Conservation (phyloP, 768 basidiomycete species). For the Amanita pseudoporphyria region DNA sequence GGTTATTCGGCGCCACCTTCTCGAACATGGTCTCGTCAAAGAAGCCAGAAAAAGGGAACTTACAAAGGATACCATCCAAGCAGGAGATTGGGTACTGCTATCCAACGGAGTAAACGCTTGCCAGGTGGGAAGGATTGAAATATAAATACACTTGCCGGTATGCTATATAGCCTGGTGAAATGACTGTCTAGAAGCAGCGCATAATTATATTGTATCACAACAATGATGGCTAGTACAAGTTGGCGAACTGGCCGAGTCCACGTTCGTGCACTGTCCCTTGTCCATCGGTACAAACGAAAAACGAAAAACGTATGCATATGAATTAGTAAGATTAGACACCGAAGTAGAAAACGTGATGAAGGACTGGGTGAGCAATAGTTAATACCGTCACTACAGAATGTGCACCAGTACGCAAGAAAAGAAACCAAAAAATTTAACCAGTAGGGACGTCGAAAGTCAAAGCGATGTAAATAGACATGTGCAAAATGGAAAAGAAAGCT, state of each 20-base stretch:
- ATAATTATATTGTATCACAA: constrained; percentile 8
- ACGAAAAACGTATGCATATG: constrained; percentile 11
- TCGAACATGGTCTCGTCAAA: constrained; percentile 45
- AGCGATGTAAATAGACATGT: not conserved
- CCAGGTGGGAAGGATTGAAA: constrained; percentile 39
- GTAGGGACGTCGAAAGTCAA: not conserved
- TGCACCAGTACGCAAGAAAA: not conserved
- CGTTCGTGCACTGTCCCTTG: constrained; percentile 49
- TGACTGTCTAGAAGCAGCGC: not conserved
- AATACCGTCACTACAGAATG: not conserved
- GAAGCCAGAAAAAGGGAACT: constrained; percentile 39
- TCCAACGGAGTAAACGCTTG: constrained; percentile 71
- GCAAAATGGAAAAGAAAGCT: no score
- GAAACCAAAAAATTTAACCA: not conserved
- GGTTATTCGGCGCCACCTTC: constrained; percentile 57
- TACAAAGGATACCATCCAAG: constrained; percentile 28
- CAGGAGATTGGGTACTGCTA: constrained; percentile 56
- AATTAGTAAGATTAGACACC: constrained; percentile 14
- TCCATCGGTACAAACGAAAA: constrained; percentile 22
- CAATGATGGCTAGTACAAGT: constrained; percentile 1
- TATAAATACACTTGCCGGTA: no score
- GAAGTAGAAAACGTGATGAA: constrained; percentile 5
- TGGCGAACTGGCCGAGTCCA: constrained; percentile 31
- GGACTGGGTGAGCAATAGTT: not conserved
- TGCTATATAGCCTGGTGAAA: no score